Percentiles rank a stretch among this genome's conserved stretches.
phyloP scores from a whole-genome alignment of 805 yeast species.

The Metschnikowia chrysomelidarum region DNA sequence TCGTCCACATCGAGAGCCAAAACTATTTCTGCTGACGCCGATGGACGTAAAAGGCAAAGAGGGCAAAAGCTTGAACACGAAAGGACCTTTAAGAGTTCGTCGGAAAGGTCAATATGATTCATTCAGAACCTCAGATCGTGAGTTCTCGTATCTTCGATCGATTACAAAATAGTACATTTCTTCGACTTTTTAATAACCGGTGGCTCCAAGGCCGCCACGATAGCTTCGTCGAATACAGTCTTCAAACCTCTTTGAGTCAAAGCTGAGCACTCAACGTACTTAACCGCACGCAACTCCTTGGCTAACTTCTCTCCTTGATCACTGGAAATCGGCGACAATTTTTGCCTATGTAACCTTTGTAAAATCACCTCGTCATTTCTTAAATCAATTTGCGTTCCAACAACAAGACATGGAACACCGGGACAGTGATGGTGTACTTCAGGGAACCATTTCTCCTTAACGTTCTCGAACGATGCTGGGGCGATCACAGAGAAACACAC shows the following conservation, averaged over 20 bases:
- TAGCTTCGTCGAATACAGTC: slow-evolving; percentile 98
- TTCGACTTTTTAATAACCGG: slow-evolving; percentile 80
- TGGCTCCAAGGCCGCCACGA: slow-evolving; percentile 96
- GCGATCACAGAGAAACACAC: slow-evolving; percentile 96
- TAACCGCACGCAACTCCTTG: slow-evolving; percentile 90
- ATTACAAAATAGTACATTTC: slow-evolving; percentile 85
- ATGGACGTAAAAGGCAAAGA: no score
- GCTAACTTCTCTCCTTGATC: slow-evolving; percentile 93
- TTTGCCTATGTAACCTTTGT: slow-evolving; percentile 87
- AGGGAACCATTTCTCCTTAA: slow-evolving; percentile 98
- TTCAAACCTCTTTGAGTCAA: slow-evolving; percentile 95
- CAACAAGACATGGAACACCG: slow-evolving; percentile 96
- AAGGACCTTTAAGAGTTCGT: no score
- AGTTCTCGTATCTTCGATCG: no score
- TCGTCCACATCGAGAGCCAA: no score
- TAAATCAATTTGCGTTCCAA: slow-evolving; percentile 94
- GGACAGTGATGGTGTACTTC: slow-evolving; percentile 96
- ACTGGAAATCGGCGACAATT: slow-evolving; percentile 77
- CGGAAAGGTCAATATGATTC: no score
- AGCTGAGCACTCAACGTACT: slow-evolving; percentile 97
- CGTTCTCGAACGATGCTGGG: slow-evolving; percentile 96
- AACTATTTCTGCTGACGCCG: no score
- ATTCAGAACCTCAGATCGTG: no score
- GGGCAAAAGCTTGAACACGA: no score
- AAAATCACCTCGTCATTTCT: slow-evolving; percentile 90